phyloP scores from a whole-genome alignment of 192 early-diverging fungal species.

The Coemansia sp. region DNA sequence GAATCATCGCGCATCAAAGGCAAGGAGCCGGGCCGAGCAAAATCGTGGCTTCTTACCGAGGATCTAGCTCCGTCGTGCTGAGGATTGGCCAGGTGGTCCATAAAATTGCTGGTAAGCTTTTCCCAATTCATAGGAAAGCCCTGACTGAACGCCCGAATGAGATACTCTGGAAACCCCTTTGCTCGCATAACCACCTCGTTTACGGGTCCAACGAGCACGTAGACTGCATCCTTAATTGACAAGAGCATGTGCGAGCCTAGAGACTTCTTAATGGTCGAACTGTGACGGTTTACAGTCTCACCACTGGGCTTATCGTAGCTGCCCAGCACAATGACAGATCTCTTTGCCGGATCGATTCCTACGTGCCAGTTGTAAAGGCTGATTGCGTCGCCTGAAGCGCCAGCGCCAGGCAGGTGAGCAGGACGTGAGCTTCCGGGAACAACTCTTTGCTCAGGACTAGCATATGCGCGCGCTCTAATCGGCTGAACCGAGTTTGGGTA shows the following conservation, averaged over 20 bases:
- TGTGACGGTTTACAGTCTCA: conserved; percentile 25
- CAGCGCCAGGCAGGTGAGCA: conserved; percentile 22
- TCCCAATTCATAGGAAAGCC: conserved; percentile 45
- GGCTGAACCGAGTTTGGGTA: conserved; percentile 49
- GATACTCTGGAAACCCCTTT: conserved; percentile 38
- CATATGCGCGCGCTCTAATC: conserved; percentile 20
- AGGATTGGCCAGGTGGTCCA: neutral
- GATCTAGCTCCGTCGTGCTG: neutral
- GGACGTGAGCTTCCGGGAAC: conserved; percentile 49
- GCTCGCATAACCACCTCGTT: conserved; percentile 37
- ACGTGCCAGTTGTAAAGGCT: conserved; percentile 31
- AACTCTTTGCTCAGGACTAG: conserved; percentile 10
- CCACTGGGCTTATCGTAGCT: conserved; percentile 36
- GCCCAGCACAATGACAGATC: conserved; percentile 32
- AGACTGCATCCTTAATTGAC: conserved; percentile 28
- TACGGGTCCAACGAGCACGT: conserved; percentile 30
- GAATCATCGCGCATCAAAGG: conserved; percentile 13
- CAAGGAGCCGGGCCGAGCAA: neutral
- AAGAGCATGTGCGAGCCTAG: conserved; percentile 19
- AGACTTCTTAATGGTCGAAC: conserved; percentile 29
- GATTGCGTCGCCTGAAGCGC: neutral
- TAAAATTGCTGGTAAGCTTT: conserved; percentile 22
- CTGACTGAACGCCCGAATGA: conserved; percentile 27
- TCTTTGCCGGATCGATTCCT: conserved; percentile 20
- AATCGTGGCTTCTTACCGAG: conserved; percentile 8